phyloP scores from a whole-genome alignment of 2,329 filamentous ascomycete genomes.

The Aspergillus persii region DNA sequence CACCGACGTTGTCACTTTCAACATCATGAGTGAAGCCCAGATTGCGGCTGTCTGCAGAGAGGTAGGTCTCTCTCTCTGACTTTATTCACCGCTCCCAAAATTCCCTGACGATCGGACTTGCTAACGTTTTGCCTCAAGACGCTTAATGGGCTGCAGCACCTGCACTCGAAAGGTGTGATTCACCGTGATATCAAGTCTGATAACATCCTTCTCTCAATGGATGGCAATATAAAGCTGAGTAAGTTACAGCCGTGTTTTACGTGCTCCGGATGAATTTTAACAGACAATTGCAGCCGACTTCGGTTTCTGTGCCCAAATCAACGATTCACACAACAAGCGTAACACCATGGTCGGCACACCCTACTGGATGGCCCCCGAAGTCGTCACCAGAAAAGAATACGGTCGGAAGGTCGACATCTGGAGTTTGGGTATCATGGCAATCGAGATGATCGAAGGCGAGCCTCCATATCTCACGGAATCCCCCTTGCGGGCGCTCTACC shows the following conservation, averaged over 20 bases:
- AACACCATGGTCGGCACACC: slow-evolving; percentile 99
- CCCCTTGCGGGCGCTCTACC: slow-evolving; percentile 84
- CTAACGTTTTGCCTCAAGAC: slow-evolving; percentile 51
- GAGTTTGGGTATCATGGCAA: slow-evolving; percentile 98
- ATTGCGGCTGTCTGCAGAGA: slow-evolving; percentile 95
- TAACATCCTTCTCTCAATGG: slow-evolving; percentile 89
- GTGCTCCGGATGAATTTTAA: slow-evolving; percentile 19
- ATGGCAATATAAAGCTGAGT: slow-evolving; percentile 98
- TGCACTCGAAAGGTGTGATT: slow-evolving; percentile 97
- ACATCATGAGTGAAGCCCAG: slow-evolving; percentile 97
- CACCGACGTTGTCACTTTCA: slow-evolving; percentile 97
- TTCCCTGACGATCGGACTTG: not conserved
- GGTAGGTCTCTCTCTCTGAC: slow-evolving; percentile 39
- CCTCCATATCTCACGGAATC: slow-evolving; percentile 96
- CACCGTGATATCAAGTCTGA: slow-evolving; percentile 99
- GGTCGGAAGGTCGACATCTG: slow-evolving; percentile 98
- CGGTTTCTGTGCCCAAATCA: slow-evolving; percentile 97
- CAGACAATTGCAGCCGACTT: slow-evolving; percentile 70
- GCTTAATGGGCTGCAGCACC: slow-evolving; percentile 83
- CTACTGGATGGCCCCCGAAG: slow-evolving; percentile 99
- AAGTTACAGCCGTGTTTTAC: slow-evolving; percentile 41
- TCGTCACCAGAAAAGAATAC: slow-evolving; percentile 96
- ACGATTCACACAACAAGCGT: slow-evolving; percentile 93
- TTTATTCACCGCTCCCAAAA: not conserved
- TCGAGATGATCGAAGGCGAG: slow-evolving; percentile 99